Conservation (phyloP, 441 rosid species). For the Pelargonium citronellum region DNA sequence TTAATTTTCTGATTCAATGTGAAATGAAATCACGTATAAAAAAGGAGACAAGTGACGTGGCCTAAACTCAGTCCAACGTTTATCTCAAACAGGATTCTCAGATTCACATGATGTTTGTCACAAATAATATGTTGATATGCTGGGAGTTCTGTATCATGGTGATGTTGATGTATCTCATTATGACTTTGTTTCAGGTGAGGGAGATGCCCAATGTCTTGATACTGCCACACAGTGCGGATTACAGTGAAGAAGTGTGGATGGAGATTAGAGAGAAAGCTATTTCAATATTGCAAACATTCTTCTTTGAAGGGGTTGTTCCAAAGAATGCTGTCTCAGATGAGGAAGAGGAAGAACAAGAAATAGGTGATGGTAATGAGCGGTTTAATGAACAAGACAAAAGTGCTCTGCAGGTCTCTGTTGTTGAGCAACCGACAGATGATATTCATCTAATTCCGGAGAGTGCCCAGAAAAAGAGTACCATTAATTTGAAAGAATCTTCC, state of each 20-base stretch:
- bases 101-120: not conserved
- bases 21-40: not conserved
- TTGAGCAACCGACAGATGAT: slow-evolving; percentile 44
- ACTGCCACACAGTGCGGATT: slow-evolving; percentile 97
- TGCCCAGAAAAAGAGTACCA: slow-evolving; percentile 37
- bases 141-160: not conserved
- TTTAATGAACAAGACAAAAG: slow-evolving; percentile 35
- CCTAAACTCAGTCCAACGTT: not conserved
- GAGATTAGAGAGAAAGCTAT: slow-evolving; percentile 91
- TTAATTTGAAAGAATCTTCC: slow-evolving; percentile 44
- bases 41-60: not conserved
- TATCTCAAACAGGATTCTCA: not conserved
- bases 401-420: slow-evolving; percentile 41
- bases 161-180: slow-evolving; percentile 9
- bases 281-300: slow-evolving; percentile 72
- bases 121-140: not conserved
- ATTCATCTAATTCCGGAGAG: slow-evolving; percentile 46
- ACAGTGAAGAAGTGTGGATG: slow-evolving; percentile 99
- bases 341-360: slow-evolving; percentile 63
- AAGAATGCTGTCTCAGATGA: slow-evolving; percentile 67
- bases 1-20: not conserved
- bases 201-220: slow-evolving; percentile 98
- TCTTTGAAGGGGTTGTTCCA: slow-evolving; percentile 69
- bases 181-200: slow-evolving; percentile 55
- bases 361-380: slow-evolving; percentile 41